Conservation (phyloP, 2,329 filamentous ascomycete species). For the Madurella mycetomatis region DNA sequence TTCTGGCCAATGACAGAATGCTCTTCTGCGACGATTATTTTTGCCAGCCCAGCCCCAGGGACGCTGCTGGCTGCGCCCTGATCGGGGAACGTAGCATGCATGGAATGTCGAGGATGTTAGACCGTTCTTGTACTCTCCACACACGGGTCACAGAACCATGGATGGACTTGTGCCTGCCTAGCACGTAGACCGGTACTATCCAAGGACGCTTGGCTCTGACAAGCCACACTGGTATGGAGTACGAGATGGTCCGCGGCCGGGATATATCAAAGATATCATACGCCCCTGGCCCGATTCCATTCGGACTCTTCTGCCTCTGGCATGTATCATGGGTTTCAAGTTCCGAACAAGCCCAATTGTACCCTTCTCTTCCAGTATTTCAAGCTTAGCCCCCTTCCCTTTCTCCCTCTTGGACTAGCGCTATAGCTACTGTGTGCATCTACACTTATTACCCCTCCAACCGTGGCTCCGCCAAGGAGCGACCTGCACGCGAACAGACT, state of each 20-base stretch:
- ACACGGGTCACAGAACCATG: background rate
- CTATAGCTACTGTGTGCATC: too few relatives aligned
- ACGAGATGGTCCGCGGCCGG: background rate
- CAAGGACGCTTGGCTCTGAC: slow-evolving; percentile 5
- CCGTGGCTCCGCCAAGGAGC: too few relatives aligned
- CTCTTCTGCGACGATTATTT: slow-evolving; percentile 14
- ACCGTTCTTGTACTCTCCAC: background rate
- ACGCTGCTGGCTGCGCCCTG: slow-evolving; percentile 22
- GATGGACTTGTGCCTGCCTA: slow-evolving; percentile 3
- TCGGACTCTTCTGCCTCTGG: background rate
- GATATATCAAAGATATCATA: slow-evolving; percentile 8
- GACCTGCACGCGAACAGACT: background rate
- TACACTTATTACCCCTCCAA: background rate
- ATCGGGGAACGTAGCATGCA: background rate
- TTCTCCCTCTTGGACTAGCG: too few relatives aligned
- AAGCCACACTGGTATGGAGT: slow-evolving; percentile 10
- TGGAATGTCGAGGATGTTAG: background rate
- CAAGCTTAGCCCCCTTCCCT: too few relatives aligned
- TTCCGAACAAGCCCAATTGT: background rate
- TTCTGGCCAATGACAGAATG: slow-evolving; percentile 20
- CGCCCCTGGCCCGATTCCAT: background rate
- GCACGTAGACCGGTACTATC: background rate
- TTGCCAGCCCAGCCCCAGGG: slow-evolving; percentile 21
- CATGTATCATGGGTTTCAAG: background rate
- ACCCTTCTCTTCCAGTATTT: too few relatives aligned